A percentile compares a stretch with the other conserved stretches of the same genome.
phyloP scores from a whole-genome alignment of 1,139 yeast genomes.

The Protomyces gravidus region DNA sequence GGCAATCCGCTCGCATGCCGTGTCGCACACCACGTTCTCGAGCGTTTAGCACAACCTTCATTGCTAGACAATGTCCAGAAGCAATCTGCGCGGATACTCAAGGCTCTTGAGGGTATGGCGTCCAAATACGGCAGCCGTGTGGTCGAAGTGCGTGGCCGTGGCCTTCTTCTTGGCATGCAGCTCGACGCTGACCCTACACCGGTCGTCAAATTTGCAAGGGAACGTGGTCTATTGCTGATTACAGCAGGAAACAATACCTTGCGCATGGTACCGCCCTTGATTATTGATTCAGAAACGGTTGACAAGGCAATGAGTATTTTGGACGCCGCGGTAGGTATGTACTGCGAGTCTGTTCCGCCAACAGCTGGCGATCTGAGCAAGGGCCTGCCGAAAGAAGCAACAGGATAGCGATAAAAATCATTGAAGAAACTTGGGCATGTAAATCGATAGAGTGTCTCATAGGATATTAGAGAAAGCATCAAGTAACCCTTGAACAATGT shows the following conservation, averaged over 20 bases:
- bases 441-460: not conserved
- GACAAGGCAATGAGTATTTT: slow-evolving; percentile 67
- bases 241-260: slow-evolving; percentile 89
- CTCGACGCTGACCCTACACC: slow-evolving; percentile 62
- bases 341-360: slow-evolving; percentile 8
- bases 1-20: slow-evolving; percentile 92
- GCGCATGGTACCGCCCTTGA: slow-evolving; percentile 87
- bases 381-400: slow-evolving; percentile 22
- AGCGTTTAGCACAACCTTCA: slow-evolving; percentile 55
- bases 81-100: slow-evolving; percentile 48
- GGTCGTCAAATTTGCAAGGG: slow-evolving; percentile 64
- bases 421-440: not conserved
- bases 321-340: slow-evolving; percentile 43
- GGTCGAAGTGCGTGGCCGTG: slow-evolving; percentile 74
- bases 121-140: slow-evolving; percentile 58
- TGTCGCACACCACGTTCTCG: slow-evolving; percentile 71
- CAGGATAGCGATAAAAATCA: not conserved
- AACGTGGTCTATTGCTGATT: slow-evolving; percentile 72
- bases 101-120: slow-evolving; percentile 46
- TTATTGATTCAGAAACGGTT: slow-evolving; percentile 65
- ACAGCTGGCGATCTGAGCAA: slow-evolving; percentile 10
- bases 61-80: slow-evolving; percentile 58
- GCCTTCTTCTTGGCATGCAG: slow-evolving; percentile 79
- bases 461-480: too few species aligned
- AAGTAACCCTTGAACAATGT: too few species aligned